phyloP scores from a whole-genome alignment of 495 filamentous ascomycete species.

The Penicillium argentinense region DNA sequence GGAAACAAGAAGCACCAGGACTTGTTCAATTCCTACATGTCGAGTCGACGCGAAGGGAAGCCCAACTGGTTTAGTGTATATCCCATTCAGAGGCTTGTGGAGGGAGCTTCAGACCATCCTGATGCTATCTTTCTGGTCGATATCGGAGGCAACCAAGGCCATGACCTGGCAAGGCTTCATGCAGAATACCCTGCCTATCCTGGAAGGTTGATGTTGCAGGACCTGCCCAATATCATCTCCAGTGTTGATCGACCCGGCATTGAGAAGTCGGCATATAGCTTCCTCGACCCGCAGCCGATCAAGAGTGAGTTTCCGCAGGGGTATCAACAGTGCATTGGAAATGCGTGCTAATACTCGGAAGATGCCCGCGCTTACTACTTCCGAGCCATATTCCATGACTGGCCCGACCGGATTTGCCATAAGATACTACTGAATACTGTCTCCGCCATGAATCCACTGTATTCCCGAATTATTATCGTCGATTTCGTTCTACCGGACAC shows the following conservation, averaged over 20 bases:
- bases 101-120: conserved; percentile 10
- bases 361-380: conserved; percentile 43
- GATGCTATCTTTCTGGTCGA: conserved; percentile 41
- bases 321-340: too few species aligned
- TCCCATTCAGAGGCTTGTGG: conserved; percentile 35
- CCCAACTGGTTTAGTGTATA: conserved; percentile 45
- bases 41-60: conserved; percentile 35
- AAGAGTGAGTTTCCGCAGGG: conserved; percentile 4
- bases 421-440: conserved; percentile 30
- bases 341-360: not conserved
- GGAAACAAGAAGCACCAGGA: conserved; percentile 5
- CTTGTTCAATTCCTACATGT: conserved; percentile 44
- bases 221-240: conserved; percentile 8
- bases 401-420: conserved; percentile 33
- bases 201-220: conserved; percentile 10
- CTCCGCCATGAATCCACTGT: conserved; percentile 23
- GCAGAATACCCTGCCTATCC: not conserved
- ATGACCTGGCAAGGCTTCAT: conserved; percentile 38
- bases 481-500: conserved; percentile 35
- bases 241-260: conserved; percentile 1
- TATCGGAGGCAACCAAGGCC: conserved; percentile 47
- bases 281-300: conserved; percentile 16
- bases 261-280: conserved; percentile 13
- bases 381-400: conserved; percentile 48
- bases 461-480: conserved; percentile 31